These are phyloP conservation scores for Fusarium sp. DNA, from an alignment of 2,329 filamentous ascomycete genomes.

Conservation along the genomic window DNA sequence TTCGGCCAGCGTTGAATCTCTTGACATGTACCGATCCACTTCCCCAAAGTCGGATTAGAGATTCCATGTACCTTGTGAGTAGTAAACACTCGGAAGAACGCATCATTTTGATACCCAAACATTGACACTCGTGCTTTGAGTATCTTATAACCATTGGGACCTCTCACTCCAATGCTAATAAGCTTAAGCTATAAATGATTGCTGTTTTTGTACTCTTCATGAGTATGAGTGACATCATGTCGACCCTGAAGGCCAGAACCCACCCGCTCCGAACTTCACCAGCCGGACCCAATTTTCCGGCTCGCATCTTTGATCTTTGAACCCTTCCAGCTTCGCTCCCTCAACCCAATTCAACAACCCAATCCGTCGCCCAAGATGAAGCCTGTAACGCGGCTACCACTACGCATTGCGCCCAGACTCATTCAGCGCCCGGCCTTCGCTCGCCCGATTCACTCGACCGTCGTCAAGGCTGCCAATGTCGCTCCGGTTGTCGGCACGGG, in stretches of 20 bases:
- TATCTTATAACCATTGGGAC: neutral
- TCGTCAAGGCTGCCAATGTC: constrained; percentile 57
- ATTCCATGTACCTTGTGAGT: neutral
- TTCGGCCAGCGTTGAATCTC: neutral
- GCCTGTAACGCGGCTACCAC: constrained; percentile 52
- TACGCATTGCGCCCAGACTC: constrained; percentile 50
- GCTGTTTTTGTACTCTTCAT: neutral
- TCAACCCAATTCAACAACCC: constrained; percentile 11
- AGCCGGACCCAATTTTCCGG: constrained; percentile 40
- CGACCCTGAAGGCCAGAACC: constrained; percentile 22
- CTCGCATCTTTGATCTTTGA: constrained; percentile 18
- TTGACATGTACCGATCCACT: neutral
- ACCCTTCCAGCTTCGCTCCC: constrained; percentile 12
- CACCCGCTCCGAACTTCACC: constrained; percentile 23
- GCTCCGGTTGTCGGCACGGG: constrained; percentile 66
- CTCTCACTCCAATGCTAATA: neutral
- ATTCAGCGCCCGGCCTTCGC: constrained; percentile 27
- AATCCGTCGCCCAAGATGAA: constrained; percentile 52
- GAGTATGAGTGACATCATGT: constrained; percentile 38
- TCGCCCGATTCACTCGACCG: constrained; percentile 50
- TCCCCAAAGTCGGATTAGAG: neutral
- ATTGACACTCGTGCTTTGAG: neutral
- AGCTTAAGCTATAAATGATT: neutral
- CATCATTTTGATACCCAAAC: neutral
- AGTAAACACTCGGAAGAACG: neutral